Base-by-base conservation (phyloP, 1,284 basidiomycete species). In the Microbotryum violaceum region DNA sequence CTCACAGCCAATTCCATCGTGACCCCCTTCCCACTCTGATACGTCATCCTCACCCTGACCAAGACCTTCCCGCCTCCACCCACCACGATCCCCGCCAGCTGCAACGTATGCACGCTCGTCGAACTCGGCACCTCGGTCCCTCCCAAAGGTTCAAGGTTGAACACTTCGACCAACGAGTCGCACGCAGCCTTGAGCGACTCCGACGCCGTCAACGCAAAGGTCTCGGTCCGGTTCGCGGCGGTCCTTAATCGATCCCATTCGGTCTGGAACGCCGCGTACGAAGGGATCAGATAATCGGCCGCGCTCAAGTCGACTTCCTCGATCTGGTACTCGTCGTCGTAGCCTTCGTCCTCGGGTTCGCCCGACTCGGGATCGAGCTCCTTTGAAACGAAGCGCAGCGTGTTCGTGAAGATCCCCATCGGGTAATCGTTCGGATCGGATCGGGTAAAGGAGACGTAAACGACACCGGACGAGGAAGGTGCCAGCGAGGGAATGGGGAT, bases 271-370 rank as follows among this genome's bases (percentile, higher is more conserved):
- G 89, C 89, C 48, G 85, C 85, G 74, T 97, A 97, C 67, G 83
- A 91, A 20, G 92, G 92, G 54, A 91, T 80, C 72, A 99, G 89
- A 77, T 97, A 99, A 77, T 92, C 89, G 33, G 86, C 85, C 6
- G 89, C 91, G 60, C 86, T 86, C 54, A 99, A 79, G 74, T 97
- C 96, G 60, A 97, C 83, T 69, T 97, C 96, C 77, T 97, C 94
- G 49, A 97, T 81, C 76, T 92, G 89, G 78, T 99, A 99, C 77
- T 98, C 94, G 79, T 98, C 96, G 74, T 92, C 89, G 77, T 98
- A 99, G 8, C 96, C 96, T 68, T 97, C 93, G 70, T 90, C 91
- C 76, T 99, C 96, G 16, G 96, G 94, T 75, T 92, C 88, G 57
- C 93, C 93, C n/a, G 88, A 94, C 29, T 86, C 81, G 18, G 96